phyloP scores from a whole-genome alignment of 2,329 filamentous ascomycete genomes.

The Trichoderma sp. region DNA sequence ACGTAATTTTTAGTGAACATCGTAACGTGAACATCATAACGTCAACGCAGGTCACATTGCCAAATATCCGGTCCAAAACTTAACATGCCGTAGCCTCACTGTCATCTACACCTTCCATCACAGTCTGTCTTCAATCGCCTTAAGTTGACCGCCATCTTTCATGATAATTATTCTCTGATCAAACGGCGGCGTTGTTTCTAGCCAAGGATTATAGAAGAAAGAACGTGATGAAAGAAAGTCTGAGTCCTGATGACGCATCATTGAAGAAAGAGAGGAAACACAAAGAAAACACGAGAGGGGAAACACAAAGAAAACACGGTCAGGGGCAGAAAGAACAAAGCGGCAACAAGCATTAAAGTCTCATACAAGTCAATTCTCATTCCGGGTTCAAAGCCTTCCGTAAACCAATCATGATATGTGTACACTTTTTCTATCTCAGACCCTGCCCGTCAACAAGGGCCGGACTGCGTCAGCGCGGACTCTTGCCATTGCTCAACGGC shows the following conservation, averaged over 20 bases:
- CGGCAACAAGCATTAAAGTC: constrained; percentile 8
- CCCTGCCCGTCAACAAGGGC: constrained; percentile 27
- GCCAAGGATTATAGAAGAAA: neutral
- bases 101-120: no score
- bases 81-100: no score
- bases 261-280: neutral
- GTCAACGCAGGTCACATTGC: no score
- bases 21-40: no score
- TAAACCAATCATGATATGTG: constrained; percentile 46
- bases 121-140: neutral
- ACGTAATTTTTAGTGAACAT: no score
- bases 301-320: constrained; percentile 18
- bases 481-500: neutral
- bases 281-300: constrained; percentile 16
- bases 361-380: constrained; percentile 40
- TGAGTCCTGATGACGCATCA: neutral
- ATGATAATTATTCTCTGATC: neutral
- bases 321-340: constrained; percentile 25
- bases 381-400: constrained; percentile 34
- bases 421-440: constrained; percentile 44
- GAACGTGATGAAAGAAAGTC: neutral
- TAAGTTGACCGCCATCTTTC: neutral
- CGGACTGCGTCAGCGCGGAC: constrained; percentile 29
- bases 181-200: neutral
- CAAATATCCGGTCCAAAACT: no score